Conservation (phyloP, 495 filamentous ascomycete genomes). For the Aspergillus campestris region DNA sequence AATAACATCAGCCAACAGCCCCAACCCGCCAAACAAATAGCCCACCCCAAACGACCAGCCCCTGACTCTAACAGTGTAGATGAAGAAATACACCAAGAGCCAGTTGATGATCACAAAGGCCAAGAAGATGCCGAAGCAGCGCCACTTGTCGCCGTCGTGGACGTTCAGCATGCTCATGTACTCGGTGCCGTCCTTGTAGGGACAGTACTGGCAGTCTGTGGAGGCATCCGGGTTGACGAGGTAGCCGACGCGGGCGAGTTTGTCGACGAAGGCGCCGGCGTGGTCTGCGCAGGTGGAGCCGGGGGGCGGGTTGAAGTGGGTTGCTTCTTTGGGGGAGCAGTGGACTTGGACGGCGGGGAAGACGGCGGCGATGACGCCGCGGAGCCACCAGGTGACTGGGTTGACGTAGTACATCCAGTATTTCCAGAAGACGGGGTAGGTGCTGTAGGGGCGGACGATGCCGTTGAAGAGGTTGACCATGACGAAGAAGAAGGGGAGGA, state of each 20-base stretch:
- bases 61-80: slow-evolving; percentile 66
- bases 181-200: slow-evolving; percentile 53
- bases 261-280: slow-evolving; percentile 43
- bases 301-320: slow-evolving; percentile 56
- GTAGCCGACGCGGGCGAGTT: slow-evolving; percentile 43
- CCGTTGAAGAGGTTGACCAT: slow-evolving; percentile 71
- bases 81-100: slow-evolving; percentile 75
- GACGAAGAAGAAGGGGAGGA: slow-evolving; percentile 73
- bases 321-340: slow-evolving; percentile 52
- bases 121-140: slow-evolving; percentile 71
- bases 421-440: slow-evolving; percentile 64
- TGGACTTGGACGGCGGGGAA: slow-evolving; percentile 46
- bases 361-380: slow-evolving; percentile 59
- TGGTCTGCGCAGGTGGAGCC: slow-evolving; percentile 57
- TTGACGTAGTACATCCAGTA: slow-evolving; percentile 75
- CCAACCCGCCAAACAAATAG: slow-evolving; percentile 42
- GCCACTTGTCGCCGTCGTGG: slow-evolving; percentile 55
- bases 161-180: slow-evolving; percentile 66
- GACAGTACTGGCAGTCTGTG: slow-evolving; percentile 65
- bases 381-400: slow-evolving; percentile 63
- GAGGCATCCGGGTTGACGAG: slow-evolving; percentile 50
- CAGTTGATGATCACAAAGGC: slow-evolving; percentile 72
- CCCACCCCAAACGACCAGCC: slow-evolving; percentile 68
- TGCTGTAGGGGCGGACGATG: slow-evolving; percentile 52
- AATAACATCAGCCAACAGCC: slow-evolving; percentile 34